A percentile compares a stretch with the other conserved stretches of the same genome.
phyloP scores from a whole-genome alignment of 2,329 filamentous ascomycete genomes.

The Colletotrichum somersetense region DNA sequence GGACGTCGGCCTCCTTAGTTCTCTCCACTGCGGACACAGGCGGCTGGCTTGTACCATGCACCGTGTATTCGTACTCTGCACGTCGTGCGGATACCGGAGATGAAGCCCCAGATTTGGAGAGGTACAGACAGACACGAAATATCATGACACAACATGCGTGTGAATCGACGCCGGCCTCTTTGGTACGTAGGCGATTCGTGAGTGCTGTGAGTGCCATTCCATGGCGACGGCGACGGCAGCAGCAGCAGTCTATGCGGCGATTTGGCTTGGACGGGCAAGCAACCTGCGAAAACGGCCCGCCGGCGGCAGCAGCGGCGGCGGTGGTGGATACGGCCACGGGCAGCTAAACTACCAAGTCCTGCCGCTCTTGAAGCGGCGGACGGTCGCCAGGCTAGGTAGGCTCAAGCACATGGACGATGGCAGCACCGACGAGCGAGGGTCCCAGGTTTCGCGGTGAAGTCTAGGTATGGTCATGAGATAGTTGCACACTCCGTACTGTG shows the following conservation, averaged over 20 bases:
- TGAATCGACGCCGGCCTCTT: not conserved
- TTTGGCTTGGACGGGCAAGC: not conserved
- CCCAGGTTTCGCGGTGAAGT: not conserved
- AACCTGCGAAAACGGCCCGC: not conserved
- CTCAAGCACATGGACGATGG: not conserved
- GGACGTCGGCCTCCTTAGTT: conserved; percentile 10
- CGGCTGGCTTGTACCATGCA: not conserved
- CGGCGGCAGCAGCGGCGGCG: not conserved
- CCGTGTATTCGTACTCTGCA: conserved; percentile 17
- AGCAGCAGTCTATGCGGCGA: not conserved
- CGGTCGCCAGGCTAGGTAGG: not conserved
- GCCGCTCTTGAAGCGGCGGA: not conserved
- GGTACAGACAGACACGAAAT: conserved; percentile 1
- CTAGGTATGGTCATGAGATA: not conserved
- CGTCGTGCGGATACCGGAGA: conserved; percentile 30
- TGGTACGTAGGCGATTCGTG: not conserved
- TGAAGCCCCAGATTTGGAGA: not conserved
- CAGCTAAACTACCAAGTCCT: not conserved
- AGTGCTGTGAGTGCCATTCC: not conserved
- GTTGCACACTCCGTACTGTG: not conserved
- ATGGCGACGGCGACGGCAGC: not conserved
- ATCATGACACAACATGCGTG: not conserved
- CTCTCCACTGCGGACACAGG: not conserved
- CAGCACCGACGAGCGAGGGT: not conserved
- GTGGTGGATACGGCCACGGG: not conserved